Conservation (phyloP, 2,329 filamentous ascomycete genomes). For the Beauveria medogensis region DNA sequence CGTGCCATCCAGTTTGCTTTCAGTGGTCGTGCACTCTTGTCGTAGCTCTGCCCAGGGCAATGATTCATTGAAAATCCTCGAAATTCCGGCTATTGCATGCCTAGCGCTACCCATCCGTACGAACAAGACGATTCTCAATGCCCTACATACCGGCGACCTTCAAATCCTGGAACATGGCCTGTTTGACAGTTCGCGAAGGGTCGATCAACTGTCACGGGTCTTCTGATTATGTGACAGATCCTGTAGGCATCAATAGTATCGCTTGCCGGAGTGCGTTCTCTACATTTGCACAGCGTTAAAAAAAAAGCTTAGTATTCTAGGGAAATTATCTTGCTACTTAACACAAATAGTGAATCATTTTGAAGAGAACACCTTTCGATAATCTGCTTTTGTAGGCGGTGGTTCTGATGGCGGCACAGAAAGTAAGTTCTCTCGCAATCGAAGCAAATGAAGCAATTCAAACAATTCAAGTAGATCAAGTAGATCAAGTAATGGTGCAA, state of each 20-base stretch:
- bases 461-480: not conserved
- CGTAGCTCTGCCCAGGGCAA: not conserved
- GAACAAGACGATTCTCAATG: not conserved
- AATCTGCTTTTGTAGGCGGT: not conserved
- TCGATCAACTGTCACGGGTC: no score
- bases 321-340: not conserved
- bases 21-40: constrained; percentile 1
- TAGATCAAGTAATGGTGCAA: not conserved
- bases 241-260: not conserved
- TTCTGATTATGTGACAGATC: not conserved
- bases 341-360: not conserved
- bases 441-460: not conserved
- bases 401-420: not conserved
- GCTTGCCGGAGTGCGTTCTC: not conserved
- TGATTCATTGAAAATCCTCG: not conserved
- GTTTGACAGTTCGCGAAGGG: not conserved
- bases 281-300: not conserved
- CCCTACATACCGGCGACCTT: not conserved
- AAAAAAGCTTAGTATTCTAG: not conserved
- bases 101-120: not conserved
- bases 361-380: no score
- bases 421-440: not conserved
- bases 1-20: constrained; percentile 7
- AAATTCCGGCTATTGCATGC: not conserved
- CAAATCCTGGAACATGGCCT: not conserved